Percentiles rank a stretch among this genome's conserved stretches.
These are phyloP conservation scores for Kwoniella dejecticola DNA, from an alignment of 768 basidiomycete genomes.

Conservation along the genomic window DNA sequence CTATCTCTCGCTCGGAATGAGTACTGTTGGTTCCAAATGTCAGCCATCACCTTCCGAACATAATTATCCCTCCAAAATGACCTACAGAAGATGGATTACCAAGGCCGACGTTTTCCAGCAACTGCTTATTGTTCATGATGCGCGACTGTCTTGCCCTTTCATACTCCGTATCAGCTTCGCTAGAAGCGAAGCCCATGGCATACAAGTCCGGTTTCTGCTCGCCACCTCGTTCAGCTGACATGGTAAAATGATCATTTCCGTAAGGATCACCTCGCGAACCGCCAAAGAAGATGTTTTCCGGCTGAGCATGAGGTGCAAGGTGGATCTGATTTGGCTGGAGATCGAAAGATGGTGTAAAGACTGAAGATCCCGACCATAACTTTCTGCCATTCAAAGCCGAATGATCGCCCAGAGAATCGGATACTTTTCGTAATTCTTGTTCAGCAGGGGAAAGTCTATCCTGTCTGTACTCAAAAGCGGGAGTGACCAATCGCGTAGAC, in stretches of 20 bases:
- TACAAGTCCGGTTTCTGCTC: conserved; percentile 31
- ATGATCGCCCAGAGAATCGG: conserved; percentile 32
- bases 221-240: conserved; percentile 32
- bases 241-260: conserved; percentile 27
- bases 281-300: conserved; percentile 26
- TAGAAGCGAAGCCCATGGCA: neutral
- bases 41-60: neutral
- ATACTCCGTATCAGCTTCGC: conserved; percentile 45
- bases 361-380: conserved; percentile 12
- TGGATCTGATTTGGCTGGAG: conserved; percentile 8
- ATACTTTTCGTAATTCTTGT: conserved; percentile 45
- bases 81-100: conserved; percentile 32
- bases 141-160: conserved; percentile 48
- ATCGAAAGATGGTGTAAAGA: conserved; percentile 19
- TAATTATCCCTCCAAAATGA: neutral
- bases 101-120: conserved; percentile 50
- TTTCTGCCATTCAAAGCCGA: neutral
- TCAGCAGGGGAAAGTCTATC: conserved; percentile 28
- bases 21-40: neutral
- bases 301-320: conserved; percentile 29
- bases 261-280: conserved; percentile 7
- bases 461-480: conserved; percentile 36
- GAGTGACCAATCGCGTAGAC: conserved; percentile 37
- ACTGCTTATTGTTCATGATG: conserved; percentile 48
- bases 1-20: conserved; percentile 7